Percentiles rank a stretch among this genome's conserved stretches.
phyloP scores from a whole-genome alignment of 805 yeast genomes.

The Lipomyces kockii region DNA sequence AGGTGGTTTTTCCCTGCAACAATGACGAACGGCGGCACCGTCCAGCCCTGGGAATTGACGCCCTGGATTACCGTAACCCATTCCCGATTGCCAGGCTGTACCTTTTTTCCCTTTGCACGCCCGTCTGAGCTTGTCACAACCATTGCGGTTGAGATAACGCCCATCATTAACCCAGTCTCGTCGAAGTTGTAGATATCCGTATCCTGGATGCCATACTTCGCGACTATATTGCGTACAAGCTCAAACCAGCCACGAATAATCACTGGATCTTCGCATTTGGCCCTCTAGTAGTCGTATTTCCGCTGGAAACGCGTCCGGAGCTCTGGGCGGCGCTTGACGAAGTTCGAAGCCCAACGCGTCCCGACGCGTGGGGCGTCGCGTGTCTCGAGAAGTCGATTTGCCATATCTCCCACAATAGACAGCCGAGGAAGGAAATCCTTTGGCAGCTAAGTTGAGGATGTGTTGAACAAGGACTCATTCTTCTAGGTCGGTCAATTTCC shows the following conservation, averaged over 20 bases:
- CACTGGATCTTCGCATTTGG: conserved; percentile 6
- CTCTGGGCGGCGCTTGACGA: neutral
- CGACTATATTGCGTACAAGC: neutral
- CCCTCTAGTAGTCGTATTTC: conserved; percentile 1
- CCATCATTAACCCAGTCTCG: conserved; percentile 18
- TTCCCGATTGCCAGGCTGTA: conserved; percentile 12
- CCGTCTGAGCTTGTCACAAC: conserved; percentile 1
- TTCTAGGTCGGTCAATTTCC: too few relatives aligned
- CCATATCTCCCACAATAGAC: too few relatives aligned
- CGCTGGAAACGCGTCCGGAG: neutral
- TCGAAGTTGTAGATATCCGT: conserved; percentile 10
- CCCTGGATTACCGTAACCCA: conserved; percentile 25
- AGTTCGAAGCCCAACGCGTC: neutral
- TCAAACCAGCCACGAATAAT: conserved; percentile 1
- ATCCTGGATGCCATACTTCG: neutral
- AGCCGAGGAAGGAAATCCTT: too few relatives aligned
- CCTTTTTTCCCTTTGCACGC: neutral
- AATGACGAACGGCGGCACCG: conserved; percentile 16
- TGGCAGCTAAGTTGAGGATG: too few relatives aligned
- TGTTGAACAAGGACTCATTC: too few relatives aligned
- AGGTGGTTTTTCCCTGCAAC: conserved; percentile 10
- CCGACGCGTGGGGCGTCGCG: neutral
- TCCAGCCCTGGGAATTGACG: conserved; percentile 20
- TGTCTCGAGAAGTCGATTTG: too few relatives aligned
- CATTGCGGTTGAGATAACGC: conserved; percentile 8